These are phyloP conservation scores for Jamesozyma spencerorum DNA, from an alignment of 805 yeast species.

Conservation along the genomic window DNA sequence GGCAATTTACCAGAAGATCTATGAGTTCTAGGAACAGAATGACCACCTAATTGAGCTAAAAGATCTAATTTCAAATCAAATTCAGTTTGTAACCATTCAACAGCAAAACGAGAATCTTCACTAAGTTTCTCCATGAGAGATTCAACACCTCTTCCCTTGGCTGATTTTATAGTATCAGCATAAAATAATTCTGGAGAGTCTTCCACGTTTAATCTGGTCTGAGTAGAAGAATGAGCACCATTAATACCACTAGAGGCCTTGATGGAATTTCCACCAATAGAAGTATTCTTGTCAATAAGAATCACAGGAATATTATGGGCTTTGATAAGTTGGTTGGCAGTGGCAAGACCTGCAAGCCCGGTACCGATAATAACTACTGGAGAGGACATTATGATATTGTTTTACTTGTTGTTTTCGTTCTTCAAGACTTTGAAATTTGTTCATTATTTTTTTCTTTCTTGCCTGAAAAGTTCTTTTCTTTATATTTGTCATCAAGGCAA, in stretches of 20 bases:
- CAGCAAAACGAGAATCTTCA: constrained; percentile 53
- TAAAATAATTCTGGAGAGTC: constrained; percentile 55
- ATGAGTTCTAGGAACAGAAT: constrained; percentile 71
- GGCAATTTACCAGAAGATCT: constrained; percentile 54
- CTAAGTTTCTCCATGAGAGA: constrained; percentile 51
- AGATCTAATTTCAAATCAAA: constrained; percentile 55
- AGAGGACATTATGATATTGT: neutral
- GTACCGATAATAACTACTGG: constrained; percentile 44
- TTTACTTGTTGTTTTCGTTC: no score
- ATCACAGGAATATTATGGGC: constrained; percentile 35
- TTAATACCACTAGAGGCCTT: constrained; percentile 58
- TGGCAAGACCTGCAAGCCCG: constrained; percentile 48
- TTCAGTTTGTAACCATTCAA: constrained; percentile 61
- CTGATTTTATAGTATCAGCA: constrained; percentile 59
- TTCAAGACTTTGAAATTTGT: neutral
- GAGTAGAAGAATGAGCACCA: constrained; percentile 65
- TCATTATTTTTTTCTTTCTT: no score
- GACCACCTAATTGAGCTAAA: constrained; percentile 76
- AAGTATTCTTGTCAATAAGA: constrained; percentile 40
- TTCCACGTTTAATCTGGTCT: constrained; percentile 36
- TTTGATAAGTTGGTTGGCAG: constrained; percentile 33
- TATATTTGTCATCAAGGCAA: no score
- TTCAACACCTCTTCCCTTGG: constrained; percentile 51
- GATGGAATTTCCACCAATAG: constrained; percentile 50
- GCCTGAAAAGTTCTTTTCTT: no score